Base-by-base conservation (phyloP, 805 yeast genomes). In the Schizosaccharomyces octosporus region DNA sequence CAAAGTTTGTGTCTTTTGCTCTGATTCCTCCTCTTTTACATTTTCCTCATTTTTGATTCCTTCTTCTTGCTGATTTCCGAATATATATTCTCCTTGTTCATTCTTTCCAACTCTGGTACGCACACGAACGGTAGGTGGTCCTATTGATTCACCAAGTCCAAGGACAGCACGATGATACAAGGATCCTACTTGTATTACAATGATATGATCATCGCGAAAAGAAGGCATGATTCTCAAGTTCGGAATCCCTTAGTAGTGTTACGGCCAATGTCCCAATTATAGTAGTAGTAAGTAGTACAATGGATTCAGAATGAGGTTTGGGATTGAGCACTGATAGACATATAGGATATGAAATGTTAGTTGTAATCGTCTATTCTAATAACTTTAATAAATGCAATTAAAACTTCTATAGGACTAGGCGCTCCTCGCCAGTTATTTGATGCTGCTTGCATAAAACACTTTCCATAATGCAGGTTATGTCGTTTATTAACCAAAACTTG, bases 151-250 rank as follows among this genome's bases (percentile, higher is more conserved):
- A 17, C 48, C 48, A 17, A 57, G 48, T 5, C 48, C 60, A 39
- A 39, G 21, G 13, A 36, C 31, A 15, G 60, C 43, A 5, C 42
- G 39, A 36, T 36, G 43, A 39, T 57, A 36, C 15, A 39, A 36
- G 9, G 60, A 57, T 19, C 60, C 60, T 19, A 36, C 31, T 24
- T 57, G 48, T 27, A 57, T 57, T 15, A 57, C 60, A 21, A 57
- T 19, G 21, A 57, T 57, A 57, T 41, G 60, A 4, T 57, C 60
- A 31, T 57, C 60, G 19, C 60, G 43, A 36, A 57, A 57, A 4
- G 60, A 51, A 29, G 57, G 57, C 57, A 51, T 51, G 13, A 17
- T n/a, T 45, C n/a, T 9, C 24, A 9, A 45, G 27, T 19, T 9
- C 51, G 24, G 27, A 19, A n/a, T n/a, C 41, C 41, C 41, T 13